Percentiles rank a stretch among this genome's conserved stretches.
Evolutionary conservation across 495 filamentous ascomycete genomes (phyloP).

Genomic region (Parathielavia appendiculata): DNA sequence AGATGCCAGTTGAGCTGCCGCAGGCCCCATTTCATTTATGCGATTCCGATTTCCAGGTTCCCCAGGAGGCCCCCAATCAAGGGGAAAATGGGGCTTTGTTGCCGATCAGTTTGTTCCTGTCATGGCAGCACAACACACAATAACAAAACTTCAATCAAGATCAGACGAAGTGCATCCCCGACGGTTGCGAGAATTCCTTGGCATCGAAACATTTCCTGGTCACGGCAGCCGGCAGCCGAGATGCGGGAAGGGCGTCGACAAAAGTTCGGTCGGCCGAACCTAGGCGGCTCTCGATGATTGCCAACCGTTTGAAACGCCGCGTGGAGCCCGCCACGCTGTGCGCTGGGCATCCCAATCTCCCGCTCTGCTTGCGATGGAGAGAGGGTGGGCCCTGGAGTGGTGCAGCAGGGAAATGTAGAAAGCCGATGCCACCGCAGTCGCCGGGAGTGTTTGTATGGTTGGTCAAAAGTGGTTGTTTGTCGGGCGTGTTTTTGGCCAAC

Average conservation of each 20-base stretch:
- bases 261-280: neutral
- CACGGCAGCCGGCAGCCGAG: slow-evolving; percentile 3
- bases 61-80: neutral
- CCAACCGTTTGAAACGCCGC: slow-evolving; percentile 15
- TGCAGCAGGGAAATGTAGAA: neutral
- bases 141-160: neutral
- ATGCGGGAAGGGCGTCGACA: neutral
- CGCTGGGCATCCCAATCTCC: slow-evolving; percentile 20
- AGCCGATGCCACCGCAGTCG: neutral
- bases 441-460: neutral
- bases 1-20: neutral
- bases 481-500: neutral
- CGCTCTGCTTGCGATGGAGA: neutral
- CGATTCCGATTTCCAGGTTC: neutral
- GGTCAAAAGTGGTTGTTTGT: neutral
- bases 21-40: neutral
- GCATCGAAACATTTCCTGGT: neutral
- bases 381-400: neutral
- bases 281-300: slow-evolving; percentile 1
- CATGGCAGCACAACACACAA: slow-evolving; percentile 4
- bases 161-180: neutral
- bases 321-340: slow-evolving; percentile 4
- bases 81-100: neutral
- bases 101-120: slow-evolving; percentile 2
- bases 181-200: neutral